phyloP scores from a whole-genome alignment of 2,329 filamentous ascomycete genomes.

The Chrysoporthe puriensis region DNA sequence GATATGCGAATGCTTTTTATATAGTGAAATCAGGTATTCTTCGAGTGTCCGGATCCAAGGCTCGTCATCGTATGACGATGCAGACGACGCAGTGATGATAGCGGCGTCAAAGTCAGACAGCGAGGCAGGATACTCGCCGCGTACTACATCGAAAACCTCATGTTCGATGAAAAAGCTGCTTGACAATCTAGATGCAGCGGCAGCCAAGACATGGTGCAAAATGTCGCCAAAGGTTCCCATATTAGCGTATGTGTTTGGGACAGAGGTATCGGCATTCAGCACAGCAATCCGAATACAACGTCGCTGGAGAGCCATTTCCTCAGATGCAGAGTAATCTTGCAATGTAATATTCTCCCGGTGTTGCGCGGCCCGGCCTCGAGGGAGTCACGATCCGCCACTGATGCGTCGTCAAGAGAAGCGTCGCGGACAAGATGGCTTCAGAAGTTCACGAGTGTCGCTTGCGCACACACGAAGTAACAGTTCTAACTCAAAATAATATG shows the following conservation, averaged over 20 bases:
- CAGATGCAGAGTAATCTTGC: neutral
- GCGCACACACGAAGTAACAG: neutral
- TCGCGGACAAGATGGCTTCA: neutral
- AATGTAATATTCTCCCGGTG: neutral
- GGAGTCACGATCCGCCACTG: neutral
- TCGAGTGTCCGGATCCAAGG: slow-evolving; percentile 17
- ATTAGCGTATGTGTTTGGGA: slow-evolving; percentile 20
- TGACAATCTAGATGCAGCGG: slow-evolving; percentile 8
- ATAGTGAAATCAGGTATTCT: slow-evolving; percentile 12
- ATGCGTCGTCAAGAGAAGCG: neutral
- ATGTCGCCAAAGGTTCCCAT: slow-evolving; percentile 25
- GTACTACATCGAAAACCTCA: slow-evolving; percentile 20
- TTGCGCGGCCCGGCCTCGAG: neutral
- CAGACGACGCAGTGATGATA: slow-evolving; percentile 23
- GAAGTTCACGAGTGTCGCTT: neutral
- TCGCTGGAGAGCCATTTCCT: neutral
- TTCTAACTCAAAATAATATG: neutral
- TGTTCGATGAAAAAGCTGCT: neutral
- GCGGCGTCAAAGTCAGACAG: slow-evolving; percentile 14
- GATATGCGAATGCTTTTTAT: neutral
- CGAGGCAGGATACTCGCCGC: slow-evolving; percentile 20
- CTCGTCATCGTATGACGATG: slow-evolving; percentile 17
- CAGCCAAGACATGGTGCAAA: slow-evolving; percentile 15
- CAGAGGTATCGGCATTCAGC: slow-evolving; percentile 26
- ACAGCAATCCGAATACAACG: slow-evolving; percentile 19